Evolutionary conservation across 2,329 filamentous ascomycete species (phyloP), one percentile per base, ranked within the genome.

Genomic region (Capronia epimyces): DNA sequence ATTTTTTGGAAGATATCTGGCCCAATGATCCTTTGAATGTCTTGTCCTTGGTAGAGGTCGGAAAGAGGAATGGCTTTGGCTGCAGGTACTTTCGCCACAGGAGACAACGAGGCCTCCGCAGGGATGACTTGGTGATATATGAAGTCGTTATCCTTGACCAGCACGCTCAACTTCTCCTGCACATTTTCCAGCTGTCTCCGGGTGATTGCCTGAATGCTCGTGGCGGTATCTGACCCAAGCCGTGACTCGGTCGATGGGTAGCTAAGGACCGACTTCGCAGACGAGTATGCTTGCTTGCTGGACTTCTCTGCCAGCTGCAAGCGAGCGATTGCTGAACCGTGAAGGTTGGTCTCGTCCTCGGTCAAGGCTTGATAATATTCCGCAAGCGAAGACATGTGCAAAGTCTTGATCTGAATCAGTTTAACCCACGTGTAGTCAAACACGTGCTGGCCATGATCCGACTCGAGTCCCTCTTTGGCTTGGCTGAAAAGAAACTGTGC

Each of bases 1-100:
- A 98, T 95, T 67, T 95, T 95, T 60, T 93, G 84, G 69, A 98
- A 98, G 45, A 98, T 85, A 65, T 98, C 93, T 0, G 93, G 91
- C 0, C 94, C 94, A 31, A 95, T 97, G 56, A 98, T 97, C 21
- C 89, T 81, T 67, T 95, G 89, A 36, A 98, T 96, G 66, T 98
- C 93, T 69, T 97, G 93, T 1, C 91, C 91, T 51, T 94, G 89
- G 64, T 98, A 98, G 0, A 98, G 75, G 66, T 98, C 94, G 65
- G 87, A 95, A 24, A 98, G 91, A 0, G 93, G 91, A 56, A 98
- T 97, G 2, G 93, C 89, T 68, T 98, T 98, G 6, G 93, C 90
- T 1, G 93, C 94, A 3, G 91, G 89, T 13, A 97, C 77, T 67
- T 97, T 98, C 2, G 89, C 80, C 43, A 98, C 89, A 1, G 85